These are phyloP conservation scores for Flaveria robusta DNA, from an alignment of 129 eudicot genomes.

Conservation along the genomic window DNA sequence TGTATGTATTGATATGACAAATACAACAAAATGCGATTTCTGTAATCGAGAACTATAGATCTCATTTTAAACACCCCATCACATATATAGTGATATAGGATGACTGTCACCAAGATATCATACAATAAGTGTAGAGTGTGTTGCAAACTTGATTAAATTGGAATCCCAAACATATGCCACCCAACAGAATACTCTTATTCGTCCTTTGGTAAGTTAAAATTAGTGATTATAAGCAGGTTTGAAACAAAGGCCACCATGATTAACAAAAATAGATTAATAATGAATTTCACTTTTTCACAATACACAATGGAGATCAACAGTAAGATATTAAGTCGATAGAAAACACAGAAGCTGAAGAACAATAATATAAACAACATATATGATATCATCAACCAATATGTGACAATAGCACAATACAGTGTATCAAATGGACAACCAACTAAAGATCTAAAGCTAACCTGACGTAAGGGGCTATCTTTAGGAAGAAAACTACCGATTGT, in stretches of 20 bases:
- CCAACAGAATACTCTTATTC: background rate
- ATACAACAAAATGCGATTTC: slow-evolving; percentile 4
- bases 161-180: background rate
- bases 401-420: background rate
- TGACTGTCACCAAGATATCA: background rate
- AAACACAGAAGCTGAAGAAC: slow-evolving; percentile 19
- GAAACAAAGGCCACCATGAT: slow-evolving; percentile 2
- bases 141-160: slow-evolving; percentile 3
- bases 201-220: background rate
- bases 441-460: slow-evolving; percentile 47
- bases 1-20: background rate
- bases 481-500: slow-evolving; percentile 89
- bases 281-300: slow-evolving; percentile 2
- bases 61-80: background rate
- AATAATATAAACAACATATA: background rate
- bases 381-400: background rate
- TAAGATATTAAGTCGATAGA: background rate
- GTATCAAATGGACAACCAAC: slow-evolving; percentile 8
- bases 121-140: background rate
- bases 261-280: background rate
- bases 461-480: slow-evolving; percentile 79
- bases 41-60: background rate
- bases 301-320: background rate
- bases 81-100: background rate
- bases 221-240: background rate